Base-by-base conservation (phyloP, 1,284 basidiomycete genomes). In the Pulchroboletus neoregius region DNA sequence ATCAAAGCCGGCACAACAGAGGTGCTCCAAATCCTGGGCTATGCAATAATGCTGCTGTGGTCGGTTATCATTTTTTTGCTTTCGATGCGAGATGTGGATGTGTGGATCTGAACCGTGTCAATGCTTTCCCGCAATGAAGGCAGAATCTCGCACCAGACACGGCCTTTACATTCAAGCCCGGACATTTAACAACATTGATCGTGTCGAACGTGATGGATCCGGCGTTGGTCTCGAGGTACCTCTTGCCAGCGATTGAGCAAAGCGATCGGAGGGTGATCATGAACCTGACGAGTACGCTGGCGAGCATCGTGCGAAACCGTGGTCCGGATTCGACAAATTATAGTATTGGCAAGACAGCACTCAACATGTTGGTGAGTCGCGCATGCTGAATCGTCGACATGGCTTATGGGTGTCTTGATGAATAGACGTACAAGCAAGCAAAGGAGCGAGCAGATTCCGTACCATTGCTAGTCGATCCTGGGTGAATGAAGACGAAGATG, bases 11-110 rank as follows among this genome's bases (percentile, higher is more conserved):
- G 65, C 2, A 52, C 60, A 23, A 40, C 47, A 31, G 46, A 46
- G 4, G 57, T 62, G 3, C 40, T 52, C 23, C 45, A 47, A 22
- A 51, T 67, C 15, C 49, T 73, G 8, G 45, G 0, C 53, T 68
- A 67, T 36, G 52, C 69, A 70, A 70, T 51, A 71, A 68, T 45
- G 65, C 68, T 15, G 68, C 52, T 7, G 61, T 70, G 33, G 67
- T 68, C n/a, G 22, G 53, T 53, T 13, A 13, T 27, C 24, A 8
- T 9, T 8, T 9, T 12, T 23, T 41, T 26, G 27, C 30, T 43
- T 13, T 11, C n/a, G 10, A 20, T 28, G 32, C 13, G 26, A 26
- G 20, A 27, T 12, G 8, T 30, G 11, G 6, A 26, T 43, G 28
- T 24, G 23, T 15, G 18, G 35, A 31, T 30, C 30, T 30, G 5